Evolutionary conservation across 2,329 filamentous ascomycete genomes (phyloP).

Genomic region (Kalaharituber pfeilii): DNA sequence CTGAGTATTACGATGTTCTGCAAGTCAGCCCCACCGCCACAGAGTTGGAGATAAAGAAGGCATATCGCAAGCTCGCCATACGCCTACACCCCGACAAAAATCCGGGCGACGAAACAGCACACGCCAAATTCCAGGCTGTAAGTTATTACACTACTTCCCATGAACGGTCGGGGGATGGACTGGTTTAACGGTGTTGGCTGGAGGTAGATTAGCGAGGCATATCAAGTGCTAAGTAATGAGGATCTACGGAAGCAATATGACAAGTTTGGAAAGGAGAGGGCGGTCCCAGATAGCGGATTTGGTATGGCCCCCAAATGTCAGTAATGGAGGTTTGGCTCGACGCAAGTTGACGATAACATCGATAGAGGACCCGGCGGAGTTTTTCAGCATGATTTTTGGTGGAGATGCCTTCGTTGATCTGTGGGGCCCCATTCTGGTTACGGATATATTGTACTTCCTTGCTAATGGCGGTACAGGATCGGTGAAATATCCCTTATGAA

Average conservation of each 20-base stretch:
- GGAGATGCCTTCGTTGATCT: slow-evolving; percentile 90
- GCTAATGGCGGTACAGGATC: slow-evolving; percentile 36
- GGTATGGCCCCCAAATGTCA: slow-evolving; percentile 29
- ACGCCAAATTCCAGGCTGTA: slow-evolving; percentile 85
- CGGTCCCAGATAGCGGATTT: slow-evolving; percentile 79
- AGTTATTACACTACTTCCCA: slow-evolving; percentile 16
- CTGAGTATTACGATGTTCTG: slow-evolving; percentile 60
- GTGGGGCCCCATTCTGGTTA: slow-evolving; percentile 10
- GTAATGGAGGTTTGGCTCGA: slow-evolving; percentile 10
- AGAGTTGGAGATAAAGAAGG: slow-evolving; percentile 91
- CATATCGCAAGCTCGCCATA: slow-evolving; percentile 87
- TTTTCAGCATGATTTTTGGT: slow-evolving; percentile 97
- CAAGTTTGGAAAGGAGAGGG: slow-evolving; percentile 89
- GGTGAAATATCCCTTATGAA: slow-evolving; percentile 98
- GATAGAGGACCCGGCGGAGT: slow-evolving; percentile 74
- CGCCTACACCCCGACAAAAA: slow-evolving; percentile 80
- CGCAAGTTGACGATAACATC: neutral
- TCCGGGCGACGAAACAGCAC: slow-evolving; percentile 81
- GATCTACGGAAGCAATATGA: slow-evolving; percentile 86
- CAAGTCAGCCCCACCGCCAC: slow-evolving; percentile 71
- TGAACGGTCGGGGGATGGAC: too few relatives aligned
- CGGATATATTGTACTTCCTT: neutral
- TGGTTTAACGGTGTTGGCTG: neutral
- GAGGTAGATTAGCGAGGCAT: slow-evolving; percentile 46
- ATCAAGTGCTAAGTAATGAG: slow-evolving; percentile 69